These are phyloP conservation scores for Geosmithia morbida DNA, from an alignment of 2,329 filamentous ascomycete genomes.

Conservation along the genomic window DNA sequence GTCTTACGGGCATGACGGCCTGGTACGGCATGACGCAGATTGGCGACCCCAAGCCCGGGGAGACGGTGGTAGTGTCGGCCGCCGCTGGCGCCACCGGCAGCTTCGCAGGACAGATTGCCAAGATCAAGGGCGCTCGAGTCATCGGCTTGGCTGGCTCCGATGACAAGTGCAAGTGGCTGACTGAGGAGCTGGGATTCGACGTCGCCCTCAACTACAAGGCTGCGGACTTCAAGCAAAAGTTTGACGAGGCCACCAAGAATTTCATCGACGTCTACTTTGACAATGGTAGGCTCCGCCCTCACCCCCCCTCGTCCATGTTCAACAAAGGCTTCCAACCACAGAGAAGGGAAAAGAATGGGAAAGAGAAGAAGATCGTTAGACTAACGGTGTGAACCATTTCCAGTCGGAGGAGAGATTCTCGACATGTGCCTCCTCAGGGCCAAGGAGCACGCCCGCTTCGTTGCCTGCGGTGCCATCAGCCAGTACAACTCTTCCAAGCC, in stretches of 20 bases:
- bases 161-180: conserved; percentile 54
- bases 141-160: conserved; percentile 51
- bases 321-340: not conserved
- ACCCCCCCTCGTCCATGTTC: too few species aligned
- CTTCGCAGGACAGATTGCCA: conserved; percentile 65
- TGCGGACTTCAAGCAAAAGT: conserved; percentile 41
- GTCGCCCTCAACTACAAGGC: conserved; percentile 57
- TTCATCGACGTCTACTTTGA: conserved; percentile 60
- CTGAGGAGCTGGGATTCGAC: conserved; percentile 50
- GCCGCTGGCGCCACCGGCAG: conserved; percentile 68
- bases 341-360: not conserved
- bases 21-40: conserved; percentile 63
- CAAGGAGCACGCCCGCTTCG: conserved; percentile 47
- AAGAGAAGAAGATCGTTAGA: too few species aligned
- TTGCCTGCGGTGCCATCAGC: conserved; percentile 58
- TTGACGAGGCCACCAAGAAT: conserved; percentile 41
- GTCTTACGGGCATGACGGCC: conserved; percentile 58
- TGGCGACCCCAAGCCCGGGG: conserved; percentile 51
- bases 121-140: conserved; percentile 49
- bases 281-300: conserved; percentile 39
- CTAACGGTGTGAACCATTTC: not conserved
- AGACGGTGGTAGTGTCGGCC: conserved; percentile 64
- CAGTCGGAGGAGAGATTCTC: conserved; percentile 56
- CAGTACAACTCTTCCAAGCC: conserved; percentile 48
- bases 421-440: conserved; percentile 51